Percentiles rank a stretch among this genome's conserved stretches.
Evolutionary conservation across 768 basidiomycete genomes (phyloP).

Genomic region (Macrolepiota fuliginosa): DNA sequence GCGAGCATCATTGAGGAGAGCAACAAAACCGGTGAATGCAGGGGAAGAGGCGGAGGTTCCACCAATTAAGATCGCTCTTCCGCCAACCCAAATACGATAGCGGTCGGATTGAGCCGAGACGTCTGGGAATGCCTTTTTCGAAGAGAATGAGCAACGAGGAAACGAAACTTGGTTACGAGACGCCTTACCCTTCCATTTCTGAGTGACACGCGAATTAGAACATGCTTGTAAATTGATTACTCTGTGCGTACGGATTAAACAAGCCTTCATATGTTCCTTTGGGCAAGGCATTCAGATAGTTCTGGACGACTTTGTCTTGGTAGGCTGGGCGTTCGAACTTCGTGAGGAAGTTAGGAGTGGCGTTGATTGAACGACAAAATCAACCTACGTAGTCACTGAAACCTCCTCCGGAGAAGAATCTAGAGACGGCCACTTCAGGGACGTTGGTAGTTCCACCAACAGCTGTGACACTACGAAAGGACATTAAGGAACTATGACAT

Average conservation of each 20-base stretch:
- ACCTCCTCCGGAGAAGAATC: constrained; percentile 66
- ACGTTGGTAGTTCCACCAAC: constrained; percentile 57
- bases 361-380: not conserved
- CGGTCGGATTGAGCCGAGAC: constrained; percentile 54
- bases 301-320: constrained; percentile 15
- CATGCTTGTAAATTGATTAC: not conserved
- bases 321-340: constrained; percentile 19
- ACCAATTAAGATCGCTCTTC: constrained; percentile 32
- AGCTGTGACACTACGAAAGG: constrained; percentile 53
- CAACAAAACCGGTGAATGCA: constrained; percentile 57
- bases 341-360: not conserved
- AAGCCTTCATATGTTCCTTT: constrained; percentile 18
- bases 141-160: not conserved
- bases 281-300: constrained; percentile 15
- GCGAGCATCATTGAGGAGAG: constrained; percentile 61
- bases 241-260: constrained; percentile 39
- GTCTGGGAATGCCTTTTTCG: constrained; percentile 54
- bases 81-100: constrained; percentile 47
- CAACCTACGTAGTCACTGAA: constrained; percentile 62
- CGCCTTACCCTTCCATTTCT: constrained; percentile 53
- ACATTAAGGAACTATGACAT: not conserved
- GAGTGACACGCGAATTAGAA: not conserved
- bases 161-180: not conserved
- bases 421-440: constrained; percentile 53
- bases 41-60: constrained; percentile 68